Evolutionary conservation across 2,329 filamentous ascomycete genomes (phyloP).

Genomic region (Calonectria hongkongensis): DNA sequence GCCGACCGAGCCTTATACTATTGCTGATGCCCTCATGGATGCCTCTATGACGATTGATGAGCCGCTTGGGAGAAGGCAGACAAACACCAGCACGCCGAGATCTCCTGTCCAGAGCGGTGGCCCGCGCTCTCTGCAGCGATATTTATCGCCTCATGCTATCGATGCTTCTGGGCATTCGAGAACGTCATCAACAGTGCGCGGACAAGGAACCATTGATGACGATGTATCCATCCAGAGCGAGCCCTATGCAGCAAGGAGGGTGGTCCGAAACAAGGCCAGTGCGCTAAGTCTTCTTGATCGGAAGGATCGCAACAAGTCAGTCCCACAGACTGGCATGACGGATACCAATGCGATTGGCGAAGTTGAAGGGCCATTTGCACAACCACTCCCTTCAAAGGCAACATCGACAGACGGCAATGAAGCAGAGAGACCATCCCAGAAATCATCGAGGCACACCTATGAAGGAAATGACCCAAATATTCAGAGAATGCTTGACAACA

Average conservation of each 20-base stretch:
- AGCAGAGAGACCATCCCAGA: conserved; percentile 61
- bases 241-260: conserved; percentile 65
- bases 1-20: conserved; percentile 78
- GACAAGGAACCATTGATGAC: conserved; percentile 57
- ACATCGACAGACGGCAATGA: conserved; percentile 51
- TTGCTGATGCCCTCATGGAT: conserved; percentile 92
- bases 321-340: conserved; percentile 75
- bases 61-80: conserved; percentile 71
- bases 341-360: conserved; percentile 76
- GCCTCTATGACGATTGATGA: conserved; percentile 92
- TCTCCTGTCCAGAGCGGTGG: conserved; percentile 64
- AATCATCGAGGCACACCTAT: conserved; percentile 84
- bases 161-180: conserved; percentile 63
- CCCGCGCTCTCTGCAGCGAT: conserved; percentile 54
- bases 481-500: conserved; percentile 84
- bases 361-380: conserved; percentile 74
- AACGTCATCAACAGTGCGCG: conserved; percentile 57
- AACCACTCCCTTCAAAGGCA: conserved; percentile 52
- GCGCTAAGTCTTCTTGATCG: conserved; percentile 76
- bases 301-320: conserved; percentile 75
- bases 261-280: conserved; percentile 75
- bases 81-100: conserved; percentile 71
- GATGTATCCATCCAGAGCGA: conserved; percentile 62
- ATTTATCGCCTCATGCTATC: conserved; percentile 57
- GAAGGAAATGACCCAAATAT: conserved; percentile 84